Percentiles rank a stretch among this genome's conserved stretches.
Evolutionary conservation across 441 rosid species (phyloP).

Genomic region (Populus tomentosa): DNA sequence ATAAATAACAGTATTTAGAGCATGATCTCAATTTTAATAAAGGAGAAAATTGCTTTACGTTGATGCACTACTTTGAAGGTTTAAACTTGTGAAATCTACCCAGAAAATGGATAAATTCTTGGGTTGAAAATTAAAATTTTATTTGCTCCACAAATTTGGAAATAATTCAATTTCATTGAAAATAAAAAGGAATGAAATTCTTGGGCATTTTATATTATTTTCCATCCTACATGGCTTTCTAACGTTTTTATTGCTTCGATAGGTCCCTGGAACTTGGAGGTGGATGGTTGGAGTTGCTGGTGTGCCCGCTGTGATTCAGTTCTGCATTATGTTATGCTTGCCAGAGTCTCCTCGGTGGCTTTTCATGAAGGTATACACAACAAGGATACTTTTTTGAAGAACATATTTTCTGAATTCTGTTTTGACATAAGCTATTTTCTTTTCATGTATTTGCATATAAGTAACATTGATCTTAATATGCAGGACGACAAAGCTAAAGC

Average conservation of each 20-base stretch:
- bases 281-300: constrained; percentile 96
- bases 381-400: background rate
- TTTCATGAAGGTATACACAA: constrained; percentile 58
- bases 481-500: constrained; percentile 64
- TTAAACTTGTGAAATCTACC: background rate
- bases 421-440: background rate
- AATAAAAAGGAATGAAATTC: background rate
- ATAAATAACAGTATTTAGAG: background rate
- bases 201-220: background rate
- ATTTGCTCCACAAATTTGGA: background rate
- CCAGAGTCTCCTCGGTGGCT: constrained; percentile 98
- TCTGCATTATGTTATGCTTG: constrained; percentile 61
- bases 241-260: constrained; percentile 21
- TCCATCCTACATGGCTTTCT: constrained; percentile 14
- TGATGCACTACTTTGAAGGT: background rate
- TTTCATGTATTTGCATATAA: background rate
- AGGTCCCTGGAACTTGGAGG: constrained; percentile 97
- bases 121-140: background rate
- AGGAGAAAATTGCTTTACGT: background rate
- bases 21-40: background rate
- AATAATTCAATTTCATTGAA: background rate
- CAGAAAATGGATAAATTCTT: background rate
- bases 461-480: constrained; percentile 8
- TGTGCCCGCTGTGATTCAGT: constrained; percentile 79
- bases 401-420: background rate